Evolutionary conservation across 495 filamentous ascomycete species (phyloP).

Genomic region (Penicillium pulvis): DNA sequence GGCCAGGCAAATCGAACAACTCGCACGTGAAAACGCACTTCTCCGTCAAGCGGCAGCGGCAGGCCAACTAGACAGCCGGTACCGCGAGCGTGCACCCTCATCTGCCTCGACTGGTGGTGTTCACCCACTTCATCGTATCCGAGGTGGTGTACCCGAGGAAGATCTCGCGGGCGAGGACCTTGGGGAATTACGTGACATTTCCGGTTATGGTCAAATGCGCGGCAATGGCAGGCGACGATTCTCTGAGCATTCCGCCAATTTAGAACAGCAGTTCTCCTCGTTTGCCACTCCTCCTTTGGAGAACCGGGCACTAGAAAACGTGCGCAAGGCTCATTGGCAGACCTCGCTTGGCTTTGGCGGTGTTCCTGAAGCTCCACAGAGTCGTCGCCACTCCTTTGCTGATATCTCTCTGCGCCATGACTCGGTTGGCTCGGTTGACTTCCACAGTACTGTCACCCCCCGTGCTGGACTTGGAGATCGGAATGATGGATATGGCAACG

Average conservation of each 20-base stretch:
- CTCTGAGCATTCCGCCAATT: conserved; percentile 62
- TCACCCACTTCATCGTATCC: conserved; percentile 60
- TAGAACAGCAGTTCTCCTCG: conserved; percentile 55
- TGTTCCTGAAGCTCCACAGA: conserved; percentile 72
- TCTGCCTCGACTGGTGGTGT: conserved; percentile 52
- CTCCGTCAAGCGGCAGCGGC: conserved; percentile 61
- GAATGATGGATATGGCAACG: conserved; percentile 41
- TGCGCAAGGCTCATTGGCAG: conserved; percentile 86
- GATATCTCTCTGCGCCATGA: conserved; percentile 71
- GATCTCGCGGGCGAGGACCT: conserved; percentile 72
- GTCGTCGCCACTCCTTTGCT: conserved; percentile 96
- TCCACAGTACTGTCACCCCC: conserved; percentile 32
- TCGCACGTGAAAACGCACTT: conserved; percentile 71
- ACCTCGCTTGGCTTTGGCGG: conserved; percentile 80
- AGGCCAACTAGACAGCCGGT: conserved; percentile 60
- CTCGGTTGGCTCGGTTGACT: conserved; percentile 68
- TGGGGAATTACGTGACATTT: conserved; percentile 63
- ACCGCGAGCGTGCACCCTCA: conserved; percentile 63
- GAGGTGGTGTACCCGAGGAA: conserved; percentile 67
- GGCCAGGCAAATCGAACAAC: conserved; percentile 71
- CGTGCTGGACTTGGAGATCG: conserved; percentile 38
- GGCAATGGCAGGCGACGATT: conserved; percentile 55
- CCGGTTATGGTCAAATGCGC: conserved; percentile 46
- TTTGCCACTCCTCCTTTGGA: conserved; percentile 56
- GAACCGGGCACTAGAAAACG: conserved; percentile 72